Evolutionary conservation across 192 early-diverging fungal species (phyloP), one percentile per base, ranked within the genome.

Genomic region (Bifiguratus adelaidae): DNA sequence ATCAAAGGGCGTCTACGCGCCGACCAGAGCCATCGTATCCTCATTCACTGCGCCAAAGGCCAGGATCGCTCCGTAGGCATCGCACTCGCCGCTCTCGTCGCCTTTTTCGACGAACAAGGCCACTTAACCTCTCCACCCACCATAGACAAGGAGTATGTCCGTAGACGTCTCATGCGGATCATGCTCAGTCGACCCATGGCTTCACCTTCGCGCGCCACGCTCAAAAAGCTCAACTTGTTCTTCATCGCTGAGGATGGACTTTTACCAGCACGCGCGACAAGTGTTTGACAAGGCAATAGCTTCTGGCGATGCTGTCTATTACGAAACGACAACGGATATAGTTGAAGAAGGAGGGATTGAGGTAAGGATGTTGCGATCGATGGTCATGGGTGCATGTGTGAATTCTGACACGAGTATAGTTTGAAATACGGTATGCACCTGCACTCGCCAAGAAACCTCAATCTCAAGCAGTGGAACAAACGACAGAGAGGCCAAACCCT

Each of bases 1-100:
- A 47, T 80, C 7, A 27, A 33, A 9, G 46, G 58, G 13, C 50
- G 67, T 13, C 51, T 81, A 2, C 2, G 48, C 19, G n/a, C n/a
- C n/a, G n/a, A n/a, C n/a, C 22, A 60, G 16, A 45, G 56, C 7
- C 44, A 59, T 30, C 58, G 55, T 38, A 58, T 91, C 6, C 59
- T 94, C 37, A 55, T 94, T 13, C 84, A 88, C 50, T 88, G 91
- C 62, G 74, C 74, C 35, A 82, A 91, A 60, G 89, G 85, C 3
- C 77, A 74, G 55, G 88, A 89, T 56, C 54, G 85, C 33, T 88
- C 87, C 3, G 86, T 88, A 2, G 83, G 87, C 15, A 84, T 94
- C 46, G 57, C 80, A 8, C 48, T 94, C 46, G 69, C 81, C 0
- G 44, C 88, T 7, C 33, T 94, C 27, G 43, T 82, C 1, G 44